Percentiles rank a stretch among this genome's conserved stretches.
These are phyloP conservation scores for Aegilops sharonensis DNA, from an alignment of 176 grass and related monocot genomes.

Conservation along the genomic window DNA sequence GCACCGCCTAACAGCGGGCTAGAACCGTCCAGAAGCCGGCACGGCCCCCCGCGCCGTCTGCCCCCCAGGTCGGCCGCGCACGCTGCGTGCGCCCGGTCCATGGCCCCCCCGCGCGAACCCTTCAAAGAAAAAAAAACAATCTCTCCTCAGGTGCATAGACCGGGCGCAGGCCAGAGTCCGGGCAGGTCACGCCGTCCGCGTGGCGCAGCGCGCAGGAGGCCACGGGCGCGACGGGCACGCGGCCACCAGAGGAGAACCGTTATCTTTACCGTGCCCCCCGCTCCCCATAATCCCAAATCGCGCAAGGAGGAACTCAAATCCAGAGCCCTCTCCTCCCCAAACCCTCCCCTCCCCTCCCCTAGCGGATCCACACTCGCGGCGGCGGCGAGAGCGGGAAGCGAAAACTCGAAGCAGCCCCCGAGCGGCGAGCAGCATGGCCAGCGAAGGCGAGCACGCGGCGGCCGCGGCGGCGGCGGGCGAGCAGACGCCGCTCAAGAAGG, in stretches of 20 bases:
- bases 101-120: no score
- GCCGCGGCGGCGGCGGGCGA: background rate
- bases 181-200: background rate
- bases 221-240: background rate
- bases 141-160: background rate
- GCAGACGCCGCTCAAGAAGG: conserved; percentile 24
- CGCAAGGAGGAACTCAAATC: background rate
- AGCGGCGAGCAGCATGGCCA: conserved; percentile 23
- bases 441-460: conserved; percentile 21
- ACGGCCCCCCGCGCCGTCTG: conserved; percentile 37
- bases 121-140: no score
- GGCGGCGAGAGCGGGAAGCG: conserved; percentile 50
- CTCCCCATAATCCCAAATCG: background rate
- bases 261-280: conserved; percentile 32
- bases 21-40: conserved; percentile 25
- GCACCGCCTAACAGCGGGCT: conserved; percentile 21
- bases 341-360: background rate
- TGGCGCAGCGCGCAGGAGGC: background rate
- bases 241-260: conserved; percentile 18
- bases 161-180: background rate
- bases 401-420: conserved; percentile 44
- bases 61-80: background rate
- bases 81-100: background rate
- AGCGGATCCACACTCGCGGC: conserved; percentile 1
- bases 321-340: background rate